phyloP scores from a whole-genome alignment of 1,284 basidiomycete genomes.

The Chiua sp. region DNA sequence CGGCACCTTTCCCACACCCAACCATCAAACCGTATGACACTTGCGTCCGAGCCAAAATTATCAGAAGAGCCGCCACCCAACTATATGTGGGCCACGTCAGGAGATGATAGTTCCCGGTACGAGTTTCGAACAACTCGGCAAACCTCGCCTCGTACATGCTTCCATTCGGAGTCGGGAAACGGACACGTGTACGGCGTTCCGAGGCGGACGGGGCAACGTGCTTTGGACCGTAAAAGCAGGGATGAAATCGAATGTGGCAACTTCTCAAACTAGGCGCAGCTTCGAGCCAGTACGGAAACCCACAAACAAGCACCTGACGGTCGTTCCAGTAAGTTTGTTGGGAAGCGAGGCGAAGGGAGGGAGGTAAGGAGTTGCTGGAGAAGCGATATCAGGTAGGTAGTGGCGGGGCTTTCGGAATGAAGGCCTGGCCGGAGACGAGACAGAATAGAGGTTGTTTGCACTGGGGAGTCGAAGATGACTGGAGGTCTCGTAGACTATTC shows the following conservation, averaged over 20 bases:
- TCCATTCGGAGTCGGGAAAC: constrained; percentile 54
- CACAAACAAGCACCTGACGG: no score
- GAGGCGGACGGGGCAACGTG: constrained; percentile 35
- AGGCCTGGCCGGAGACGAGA: constrained; percentile 58
- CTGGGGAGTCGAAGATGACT: constrained; percentile 60
- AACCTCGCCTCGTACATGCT: constrained; percentile 52
- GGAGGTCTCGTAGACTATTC: constrained; percentile 73
- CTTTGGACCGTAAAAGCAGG: not conserved
- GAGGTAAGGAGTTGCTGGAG: constrained; percentile 57
- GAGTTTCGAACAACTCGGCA: constrained; percentile 67
- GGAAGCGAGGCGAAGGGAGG: constrained; percentile 71
- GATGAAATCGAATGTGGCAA: constrained; percentile 39
- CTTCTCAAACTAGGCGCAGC: constrained; percentile 49
- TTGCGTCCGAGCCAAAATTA: constrained; percentile 40
- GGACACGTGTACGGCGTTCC: constrained; percentile 49
- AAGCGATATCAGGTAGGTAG: constrained; percentile 50
- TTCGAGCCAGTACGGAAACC: constrained; percentile 52
- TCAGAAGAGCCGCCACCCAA: constrained; percentile 50
- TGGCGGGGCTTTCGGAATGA: constrained; percentile 37
- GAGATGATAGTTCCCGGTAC: constrained; percentile 64
- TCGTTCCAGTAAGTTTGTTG: constrained; percentile 49
- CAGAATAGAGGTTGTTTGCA: constrained; percentile 61
- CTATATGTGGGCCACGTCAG: constrained; percentile 53
- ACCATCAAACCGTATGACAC: constrained; percentile 30
- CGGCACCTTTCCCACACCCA: constrained; percentile 55